Conservation (phyloP, 257 asterid species). For the Primulina tabacum region DNA sequence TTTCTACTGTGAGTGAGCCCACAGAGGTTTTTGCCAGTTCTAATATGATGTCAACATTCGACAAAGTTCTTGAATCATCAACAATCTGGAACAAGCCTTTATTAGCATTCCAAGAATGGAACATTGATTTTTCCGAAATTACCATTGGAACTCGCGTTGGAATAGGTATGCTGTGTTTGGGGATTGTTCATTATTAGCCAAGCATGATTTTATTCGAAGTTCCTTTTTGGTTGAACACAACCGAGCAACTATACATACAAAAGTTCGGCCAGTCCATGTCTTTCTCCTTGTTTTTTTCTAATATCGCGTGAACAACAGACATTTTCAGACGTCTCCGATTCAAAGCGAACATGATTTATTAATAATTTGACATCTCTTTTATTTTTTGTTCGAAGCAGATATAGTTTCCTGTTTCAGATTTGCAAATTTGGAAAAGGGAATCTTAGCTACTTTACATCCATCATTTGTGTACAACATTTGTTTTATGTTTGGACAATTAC, state of each 20-base stretch:
- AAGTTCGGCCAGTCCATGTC: not conserved
- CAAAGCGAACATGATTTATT: not conserved
- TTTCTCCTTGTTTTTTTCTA: not conserved
- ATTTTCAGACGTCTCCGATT: not conserved
- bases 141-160: conserved; percentile 84
- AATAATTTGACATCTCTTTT: not conserved
- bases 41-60: conserved; percentile 53
- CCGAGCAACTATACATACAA: not conserved
- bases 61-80: conserved; percentile 67
- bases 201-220: conserved; percentile 11
- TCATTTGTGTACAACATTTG: not conserved
- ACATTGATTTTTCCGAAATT: conserved; percentile 77
- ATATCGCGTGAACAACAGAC: not conserved
- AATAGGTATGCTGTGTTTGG: conserved; percentile 57
- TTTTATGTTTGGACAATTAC: too few species aligned
- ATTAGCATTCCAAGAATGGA: conserved; percentile 83
- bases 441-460: conserved; percentile 11
- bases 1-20: conserved; percentile 44
- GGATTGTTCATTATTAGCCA: conserved; percentile 9
- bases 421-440: not conserved
- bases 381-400: not conserved
- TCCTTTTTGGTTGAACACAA: conserved; percentile 13
- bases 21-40: conserved; percentile 39
- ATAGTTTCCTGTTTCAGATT: not conserved
- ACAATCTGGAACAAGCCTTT: conserved; percentile 69